These are phyloP conservation scores for Fusarium mundagurra DNA, from an alignment of 2,329 filamentous ascomycete species.

Conservation along the genomic window DNA sequence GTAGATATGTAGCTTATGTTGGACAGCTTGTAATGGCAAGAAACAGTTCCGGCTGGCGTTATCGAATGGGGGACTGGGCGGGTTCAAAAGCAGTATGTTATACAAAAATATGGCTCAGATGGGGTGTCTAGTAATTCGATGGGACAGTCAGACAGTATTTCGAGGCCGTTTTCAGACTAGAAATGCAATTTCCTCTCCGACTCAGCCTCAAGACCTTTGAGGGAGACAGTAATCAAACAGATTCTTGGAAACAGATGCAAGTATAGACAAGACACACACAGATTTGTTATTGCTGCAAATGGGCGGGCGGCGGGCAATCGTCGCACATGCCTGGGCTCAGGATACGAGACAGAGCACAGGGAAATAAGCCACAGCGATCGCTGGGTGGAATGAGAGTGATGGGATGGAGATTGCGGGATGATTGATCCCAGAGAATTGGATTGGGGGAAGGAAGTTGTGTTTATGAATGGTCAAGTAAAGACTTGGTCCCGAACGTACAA, in stretches of 20 bases:
- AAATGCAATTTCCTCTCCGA: slow-evolving; percentile 21
- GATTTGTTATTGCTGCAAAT: slow-evolving; percentile 33
- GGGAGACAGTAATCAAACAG: slow-evolving; percentile 23
- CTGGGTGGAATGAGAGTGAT: slow-evolving; percentile 16
- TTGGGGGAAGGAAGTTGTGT: slow-evolving; percentile 6
- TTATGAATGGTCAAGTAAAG: slow-evolving; percentile 20
- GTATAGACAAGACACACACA: slow-evolving; percentile 21
- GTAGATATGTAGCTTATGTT: slow-evolving; percentile 1
- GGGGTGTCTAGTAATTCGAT: slow-evolving; percentile 16
- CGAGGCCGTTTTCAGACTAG: slow-evolving; percentile 12
- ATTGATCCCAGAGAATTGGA: neutral
- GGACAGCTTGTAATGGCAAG: slow-evolving; percentile 6
- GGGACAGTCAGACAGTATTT: slow-evolving; percentile 19
- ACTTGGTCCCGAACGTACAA: slow-evolving; percentile 11
- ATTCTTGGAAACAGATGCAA: slow-evolving; percentile 20
- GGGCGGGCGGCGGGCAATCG: slow-evolving; percentile 12
- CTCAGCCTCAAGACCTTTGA: slow-evolving; percentile 29
- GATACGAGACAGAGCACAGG: slow-evolving; percentile 23
- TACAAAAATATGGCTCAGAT: slow-evolving; percentile 15
- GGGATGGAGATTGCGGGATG: slow-evolving; percentile 13
- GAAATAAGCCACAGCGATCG: slow-evolving; percentile 27
- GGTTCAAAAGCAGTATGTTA: slow-evolving; percentile 25
- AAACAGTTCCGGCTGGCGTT: neutral
- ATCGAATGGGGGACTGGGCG: slow-evolving; percentile 9
- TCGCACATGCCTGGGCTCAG: slow-evolving; percentile 38